Evolutionary conservation across 805 yeast species (phyloP).

Genomic region (Wickerhamiella brachini): DNA sequence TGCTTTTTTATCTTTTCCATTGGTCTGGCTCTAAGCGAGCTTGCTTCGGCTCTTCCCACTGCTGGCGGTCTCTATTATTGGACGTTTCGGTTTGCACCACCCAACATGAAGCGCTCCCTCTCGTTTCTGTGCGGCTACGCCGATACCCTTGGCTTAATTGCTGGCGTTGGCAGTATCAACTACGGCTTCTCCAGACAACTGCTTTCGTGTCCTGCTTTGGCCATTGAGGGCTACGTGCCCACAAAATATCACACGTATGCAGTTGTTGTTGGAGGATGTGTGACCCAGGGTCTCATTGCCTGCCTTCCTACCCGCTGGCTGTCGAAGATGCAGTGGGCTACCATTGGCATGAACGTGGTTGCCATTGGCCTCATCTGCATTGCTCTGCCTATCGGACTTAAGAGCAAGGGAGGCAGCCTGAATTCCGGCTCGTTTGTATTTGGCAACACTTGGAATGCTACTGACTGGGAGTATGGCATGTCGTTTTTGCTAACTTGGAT

Average conservation of each 20-base stretch:
- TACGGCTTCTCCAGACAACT: constrained; percentile 56
- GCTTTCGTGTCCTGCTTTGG: constrained; percentile 23
- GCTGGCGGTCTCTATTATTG: constrained; percentile 59
- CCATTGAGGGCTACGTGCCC: constrained; percentile 35
- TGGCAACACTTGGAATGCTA: constrained; percentile 36
- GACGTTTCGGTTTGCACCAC: constrained; percentile 53
- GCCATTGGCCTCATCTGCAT: constrained; percentile 41
- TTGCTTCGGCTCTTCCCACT: constrained; percentile 56
- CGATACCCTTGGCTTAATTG: constrained; percentile 48
- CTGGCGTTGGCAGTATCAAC: constrained; percentile 53
- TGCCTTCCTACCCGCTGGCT: constrained; percentile 41
- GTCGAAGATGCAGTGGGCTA: constrained; percentile 43
- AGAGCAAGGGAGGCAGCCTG: constrained; percentile 20
- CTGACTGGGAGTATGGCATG: constrained; percentile 51
- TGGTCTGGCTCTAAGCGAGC: constrained; percentile 47
- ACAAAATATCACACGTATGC: constrained; percentile 45
- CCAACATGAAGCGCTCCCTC: constrained; percentile 33
- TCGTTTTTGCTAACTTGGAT: constrained; percentile 42
- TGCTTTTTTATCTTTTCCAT: constrained; percentile 38
- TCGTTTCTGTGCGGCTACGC: constrained; percentile 51
- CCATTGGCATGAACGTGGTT: constrained; percentile 39
- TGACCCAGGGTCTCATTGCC: constrained; percentile 39
- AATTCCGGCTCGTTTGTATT: constrained; percentile 40
- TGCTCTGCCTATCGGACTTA: constrained; percentile 44
- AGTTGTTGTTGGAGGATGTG: constrained; percentile 46